phyloP scores from a whole-genome alignment of 1,284 basidiomycete genomes.

The Cutaneotrichosporon sp. region DNA sequence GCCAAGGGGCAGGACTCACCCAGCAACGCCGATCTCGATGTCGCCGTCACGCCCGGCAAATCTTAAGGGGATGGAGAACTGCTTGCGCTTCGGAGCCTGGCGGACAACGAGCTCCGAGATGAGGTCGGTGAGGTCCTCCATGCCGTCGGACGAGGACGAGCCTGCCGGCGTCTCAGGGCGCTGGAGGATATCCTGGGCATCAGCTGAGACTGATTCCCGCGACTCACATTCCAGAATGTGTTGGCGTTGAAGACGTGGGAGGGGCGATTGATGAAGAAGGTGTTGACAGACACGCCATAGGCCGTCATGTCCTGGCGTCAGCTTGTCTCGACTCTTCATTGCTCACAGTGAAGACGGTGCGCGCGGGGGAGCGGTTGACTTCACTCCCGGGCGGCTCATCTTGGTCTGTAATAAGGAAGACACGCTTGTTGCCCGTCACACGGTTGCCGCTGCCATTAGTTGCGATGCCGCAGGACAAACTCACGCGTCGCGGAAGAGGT shows the following conservation, averaged over 20 bases:
- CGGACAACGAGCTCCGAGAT: slow-evolving; percentile 70
- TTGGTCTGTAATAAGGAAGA: slow-evolving; percentile 91
- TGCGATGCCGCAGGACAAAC: slow-evolving; percentile 28
- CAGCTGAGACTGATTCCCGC: slow-evolving; percentile 36
- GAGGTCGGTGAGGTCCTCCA: slow-evolving; percentile 59
- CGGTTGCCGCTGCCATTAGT: slow-evolving; percentile 63
- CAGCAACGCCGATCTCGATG: slow-evolving; percentile 86
- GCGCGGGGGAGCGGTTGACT: slow-evolving; percentile 41
- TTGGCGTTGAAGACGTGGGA: slow-evolving; percentile 71
- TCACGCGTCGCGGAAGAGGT: slow-evolving; percentile 81
- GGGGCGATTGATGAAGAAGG: slow-evolving; percentile 82
- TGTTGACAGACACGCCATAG: slow-evolving; percentile 79
- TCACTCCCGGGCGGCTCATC: slow-evolving; percentile 61
- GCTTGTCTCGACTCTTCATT: no score
- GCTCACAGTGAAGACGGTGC: slow-evolving; percentile 44
- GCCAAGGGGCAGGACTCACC: slow-evolving; percentile 58
- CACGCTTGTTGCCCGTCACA: slow-evolving; percentile 75
- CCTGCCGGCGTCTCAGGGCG: slow-evolving; percentile 61
- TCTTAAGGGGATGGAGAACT: slow-evolving; percentile 79
- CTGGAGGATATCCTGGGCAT: slow-evolving; percentile 60
- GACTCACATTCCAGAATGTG: slow-evolving; percentile 72
- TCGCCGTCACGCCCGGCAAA: slow-evolving; percentile 65
- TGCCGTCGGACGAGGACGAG: slow-evolving; percentile 62
- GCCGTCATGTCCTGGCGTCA: slow-evolving; percentile 71
- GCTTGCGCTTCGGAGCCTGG: slow-evolving; percentile 83